Base-by-base conservation (phyloP, 2,329 filamentous ascomycete genomes). In the Hortaea werneckii region DNA sequence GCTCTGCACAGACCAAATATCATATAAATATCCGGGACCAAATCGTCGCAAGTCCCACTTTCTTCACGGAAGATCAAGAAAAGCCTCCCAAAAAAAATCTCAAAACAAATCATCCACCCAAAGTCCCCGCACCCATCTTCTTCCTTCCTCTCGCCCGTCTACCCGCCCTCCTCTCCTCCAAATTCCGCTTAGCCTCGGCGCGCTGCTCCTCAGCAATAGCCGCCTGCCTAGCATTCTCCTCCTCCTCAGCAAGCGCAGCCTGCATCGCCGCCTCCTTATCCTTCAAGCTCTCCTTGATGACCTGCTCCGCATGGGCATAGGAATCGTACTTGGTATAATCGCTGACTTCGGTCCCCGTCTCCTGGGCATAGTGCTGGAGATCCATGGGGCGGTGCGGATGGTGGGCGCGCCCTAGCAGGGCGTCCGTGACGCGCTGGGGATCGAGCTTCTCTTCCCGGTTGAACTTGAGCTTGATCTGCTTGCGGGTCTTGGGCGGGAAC, bases 401-500 rank as follows among this genome's bases (percentile, higher is more conserved):
- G 6, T 64, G 59, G 12, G 64, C 62, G 13, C 60, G 55, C 12
- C 65, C 67, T 39, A 65, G 76, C 46, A 92, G 69, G 5, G 79
- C 79, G 32, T 73, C 72, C 50, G 79, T 79, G 54, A 94, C 74
- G 50, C 77, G 75, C 3, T 69, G 66, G 0, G 83, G 80, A 51
- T 82, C 75, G 44, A 78, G 70, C 30, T 78, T 74, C 66, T 92
- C 86, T 65, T 92, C 87, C 50, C 82, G 80, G 57, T 82, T 85
- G 67, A 87, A 92, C 62, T 92, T 92, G 53, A 83, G 75, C 68
- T 90, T 90, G 66, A 92, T 76, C 62, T 85, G 79, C 29, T 82
- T 77, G 12, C 87, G 76, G 49, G 77, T 83, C 58, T 83, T 80
- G 51, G 77, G 76, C 1, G 80, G 77, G 58, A 94, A 89, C 75